phyloP scores from a whole-genome alignment of 2,329 filamentous ascomycete species.

The Diaporthe amygdali region DNA sequence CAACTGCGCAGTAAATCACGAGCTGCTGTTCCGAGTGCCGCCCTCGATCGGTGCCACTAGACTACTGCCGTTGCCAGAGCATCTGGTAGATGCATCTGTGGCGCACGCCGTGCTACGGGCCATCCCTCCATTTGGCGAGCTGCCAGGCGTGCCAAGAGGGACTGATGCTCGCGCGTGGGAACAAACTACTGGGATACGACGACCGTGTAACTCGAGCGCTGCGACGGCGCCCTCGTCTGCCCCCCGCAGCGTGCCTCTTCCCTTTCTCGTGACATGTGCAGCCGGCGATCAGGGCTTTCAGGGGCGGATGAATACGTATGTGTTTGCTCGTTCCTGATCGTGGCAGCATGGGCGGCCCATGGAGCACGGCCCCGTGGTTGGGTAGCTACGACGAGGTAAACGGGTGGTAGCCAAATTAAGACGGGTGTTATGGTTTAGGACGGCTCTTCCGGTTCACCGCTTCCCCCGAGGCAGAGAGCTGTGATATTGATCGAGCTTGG shows the following conservation, averaged over 20 bases:
- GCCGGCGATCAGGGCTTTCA: not conserved
- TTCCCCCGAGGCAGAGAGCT: not conserved
- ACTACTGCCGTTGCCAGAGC: not conserved
- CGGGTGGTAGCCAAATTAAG: not conserved
- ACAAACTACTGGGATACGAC: not conserved
- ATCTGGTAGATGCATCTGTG: not conserved
- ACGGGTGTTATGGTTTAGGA: not conserved
- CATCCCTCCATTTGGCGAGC: not conserved
- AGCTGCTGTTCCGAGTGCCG: not conserved
- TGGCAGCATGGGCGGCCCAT: not conserved
- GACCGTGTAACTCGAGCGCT: not conserved
- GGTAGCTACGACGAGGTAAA: not conserved
- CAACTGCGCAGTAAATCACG: no score
- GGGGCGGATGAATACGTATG: not conserved
- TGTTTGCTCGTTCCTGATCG: not conserved
- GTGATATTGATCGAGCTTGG: not conserved
- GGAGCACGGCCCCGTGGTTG: not conserved
- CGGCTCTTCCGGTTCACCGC: slow-evolving; percentile 18
- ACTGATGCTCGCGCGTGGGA: not conserved
- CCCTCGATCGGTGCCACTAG: not conserved
- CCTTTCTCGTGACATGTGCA: not conserved
- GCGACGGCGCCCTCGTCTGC: not conserved
- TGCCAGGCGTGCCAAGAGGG: not conserved
- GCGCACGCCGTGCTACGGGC: not conserved
- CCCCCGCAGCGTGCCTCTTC: not conserved